Base-by-base conservation (phyloP, 2,329 filamentous ascomycete genomes). In the Penicillium sp. region DNA sequence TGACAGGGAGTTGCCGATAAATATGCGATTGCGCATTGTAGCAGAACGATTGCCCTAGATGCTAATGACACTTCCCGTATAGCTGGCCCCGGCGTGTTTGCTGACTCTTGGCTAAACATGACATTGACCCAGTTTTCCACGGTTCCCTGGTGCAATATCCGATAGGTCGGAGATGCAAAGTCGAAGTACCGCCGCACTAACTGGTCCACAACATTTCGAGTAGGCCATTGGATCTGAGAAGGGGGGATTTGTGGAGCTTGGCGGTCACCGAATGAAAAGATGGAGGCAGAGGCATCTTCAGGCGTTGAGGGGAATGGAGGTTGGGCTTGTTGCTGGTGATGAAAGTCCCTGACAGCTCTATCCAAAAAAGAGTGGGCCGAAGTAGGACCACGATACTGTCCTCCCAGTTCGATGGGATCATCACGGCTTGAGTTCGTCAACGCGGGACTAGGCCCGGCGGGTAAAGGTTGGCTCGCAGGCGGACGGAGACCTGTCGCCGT, bases 321-420 rank as follows among this genome's bases (percentile, higher is more conserved):
- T 31, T 45, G 45, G n/a, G 54, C 52, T 3, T 58, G 45, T 16
- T 27, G 19, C 21, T 14, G 29, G 19, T 49, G 8, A 16, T 60
- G 56, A 9, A 68, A 49, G 13, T 65, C 59, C 31, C 56, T 55
- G 14, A 65, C 64, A 1, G 59, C 65, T 22, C 60, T 52, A 19
- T 57, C 64, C 16, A 67, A 37, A n/a, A 68, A 68, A 0, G 64
- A 68, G 43, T 68, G 65, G 0, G 65, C 65, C 3, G 65, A 68
- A 16, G 61, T 62, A 14, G 65, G 65, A 6, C 65, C 65, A 51
- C 65, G 61, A 42, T 68, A 68, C 22, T 63, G 65, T 10, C 58
- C 63, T 8, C 56, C 54, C 19, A 61, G 53, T n/a, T 62, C 57
- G 19, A 57, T 47, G 43, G 47, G 24, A 19, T 27, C 27, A 51